Percentiles rank a stretch among this genome's conserved stretches.
Conservation (phyloP, 177 flowering plant genomes). For the Telopea speciosissima region DNA sequence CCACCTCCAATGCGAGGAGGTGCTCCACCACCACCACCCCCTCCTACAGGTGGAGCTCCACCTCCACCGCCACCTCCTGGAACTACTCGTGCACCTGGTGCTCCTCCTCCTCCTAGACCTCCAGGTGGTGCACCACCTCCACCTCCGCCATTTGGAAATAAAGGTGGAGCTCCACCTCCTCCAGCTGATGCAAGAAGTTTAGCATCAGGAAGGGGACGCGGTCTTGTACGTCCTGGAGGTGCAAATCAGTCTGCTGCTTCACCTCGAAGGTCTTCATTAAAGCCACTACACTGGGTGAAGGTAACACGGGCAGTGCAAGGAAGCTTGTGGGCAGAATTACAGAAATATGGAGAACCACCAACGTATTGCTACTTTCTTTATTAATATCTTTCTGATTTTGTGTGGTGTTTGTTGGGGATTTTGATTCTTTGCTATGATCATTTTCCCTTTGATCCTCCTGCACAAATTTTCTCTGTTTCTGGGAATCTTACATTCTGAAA, state of each 20-base stretch:
- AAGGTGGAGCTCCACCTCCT: constrained; percentile 19
- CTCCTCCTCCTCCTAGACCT: constrained; percentile 36
- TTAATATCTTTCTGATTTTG: neutral
- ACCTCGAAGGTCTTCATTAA: constrained; percentile 61
- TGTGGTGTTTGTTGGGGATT: neutral
- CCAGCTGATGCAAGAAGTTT: constrained; percentile 19
- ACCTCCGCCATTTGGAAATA: constrained; percentile 36
- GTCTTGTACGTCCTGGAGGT: constrained; percentile 39
- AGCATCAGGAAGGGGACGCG: constrained; percentile 62
- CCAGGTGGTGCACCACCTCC: constrained; percentile 24
- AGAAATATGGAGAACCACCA: constrained; percentile 68
- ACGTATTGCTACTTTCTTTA: constrained; percentile 31
- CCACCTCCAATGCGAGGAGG: constrained; percentile 8
- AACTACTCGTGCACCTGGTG: constrained; percentile 16
- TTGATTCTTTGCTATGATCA: neutral
- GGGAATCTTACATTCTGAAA: neutral
- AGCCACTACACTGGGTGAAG: constrained; percentile 96
- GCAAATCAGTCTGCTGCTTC: constrained; percentile 18
- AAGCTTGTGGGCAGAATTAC: constrained; percentile 95
- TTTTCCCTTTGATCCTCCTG: neutral
- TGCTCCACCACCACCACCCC: constrained; percentile 7
- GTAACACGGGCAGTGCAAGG: constrained; percentile 91
- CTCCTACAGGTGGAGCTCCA: constrained; percentile 2
- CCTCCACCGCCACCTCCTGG: constrained; percentile 7
- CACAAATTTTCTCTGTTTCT: neutral